These are phyloP conservation scores for Backusella westeae DNA, from an alignment of 192 early-diverging fungal species.

Conservation along the genomic window DNA sequence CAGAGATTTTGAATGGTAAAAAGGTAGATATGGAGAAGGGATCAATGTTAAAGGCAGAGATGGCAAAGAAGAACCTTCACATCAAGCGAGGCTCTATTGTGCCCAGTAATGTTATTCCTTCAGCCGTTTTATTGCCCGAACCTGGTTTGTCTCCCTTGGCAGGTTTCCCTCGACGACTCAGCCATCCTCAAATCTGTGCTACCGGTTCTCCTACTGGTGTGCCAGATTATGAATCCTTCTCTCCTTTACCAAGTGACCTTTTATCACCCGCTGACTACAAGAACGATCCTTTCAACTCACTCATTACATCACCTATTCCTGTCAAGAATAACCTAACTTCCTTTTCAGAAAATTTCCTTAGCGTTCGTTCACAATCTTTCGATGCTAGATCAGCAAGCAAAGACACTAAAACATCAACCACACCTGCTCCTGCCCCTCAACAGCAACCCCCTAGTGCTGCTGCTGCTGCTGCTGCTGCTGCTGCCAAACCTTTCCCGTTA, in stretches of 20 bases:
- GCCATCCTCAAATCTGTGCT: neutral
- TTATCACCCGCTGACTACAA: conserved; percentile 44
- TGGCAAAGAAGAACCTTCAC: conserved; percentile 99
- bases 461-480: no score
- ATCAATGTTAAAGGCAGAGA: conserved; percentile 90
- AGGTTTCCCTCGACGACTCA: neutral
- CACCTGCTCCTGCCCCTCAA: neutral
- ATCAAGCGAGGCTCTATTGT: conserved; percentile 67
- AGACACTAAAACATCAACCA: neutral
- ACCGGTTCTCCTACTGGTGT: neutral
- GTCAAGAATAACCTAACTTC: conserved; percentile 29
- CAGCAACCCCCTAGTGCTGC: neutral
- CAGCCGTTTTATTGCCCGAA: neutral
- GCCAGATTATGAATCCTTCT: conserved; percentile 39
- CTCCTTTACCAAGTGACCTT: conserved; percentile 54
- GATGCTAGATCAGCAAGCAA: neutral
- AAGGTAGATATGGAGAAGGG: conserved; percentile 88
- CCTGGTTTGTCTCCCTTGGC: neutral
- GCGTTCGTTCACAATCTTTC: conserved; percentile 28
- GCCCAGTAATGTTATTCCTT: neutral
- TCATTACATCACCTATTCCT: neutral
- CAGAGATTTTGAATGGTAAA: conserved; percentile 83
- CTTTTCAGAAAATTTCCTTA: conserved; percentile 40
- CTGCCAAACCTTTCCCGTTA: neutral
- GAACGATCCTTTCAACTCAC: neutral